These are phyloP conservation scores for Penicillium italicum DNA, from an alignment of 2,329 filamentous ascomycete species.

Conservation along the genomic window DNA sequence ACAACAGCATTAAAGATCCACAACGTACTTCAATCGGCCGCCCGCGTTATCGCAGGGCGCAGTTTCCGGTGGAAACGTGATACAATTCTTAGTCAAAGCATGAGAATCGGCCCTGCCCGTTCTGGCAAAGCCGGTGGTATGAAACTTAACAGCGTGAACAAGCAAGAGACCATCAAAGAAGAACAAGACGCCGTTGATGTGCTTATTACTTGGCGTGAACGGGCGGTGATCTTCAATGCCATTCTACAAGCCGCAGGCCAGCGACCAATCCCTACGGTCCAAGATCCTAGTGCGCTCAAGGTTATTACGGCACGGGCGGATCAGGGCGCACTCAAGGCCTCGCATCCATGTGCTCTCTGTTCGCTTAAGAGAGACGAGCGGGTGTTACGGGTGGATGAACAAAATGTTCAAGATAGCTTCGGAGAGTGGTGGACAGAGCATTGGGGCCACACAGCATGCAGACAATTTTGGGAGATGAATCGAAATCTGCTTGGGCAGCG, in stretches of 20 bases:
- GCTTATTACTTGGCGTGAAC: constrained; percentile 68
- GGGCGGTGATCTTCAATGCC: constrained; percentile 70
- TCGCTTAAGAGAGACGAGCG: constrained; percentile 85
- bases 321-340: constrained; percentile 68
- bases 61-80: constrained; percentile 90
- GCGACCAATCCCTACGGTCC: constrained; percentile 63
- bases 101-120: constrained; percentile 75
- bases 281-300: constrained; percentile 47
- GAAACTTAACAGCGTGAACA: constrained; percentile 86
- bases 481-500: constrained; percentile 66
- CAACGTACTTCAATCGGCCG: constrained; percentile 54
- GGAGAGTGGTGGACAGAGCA: constrained; percentile 96
- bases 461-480: constrained; percentile 80
- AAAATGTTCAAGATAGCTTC: constrained; percentile 78
- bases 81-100: constrained; percentile 75
- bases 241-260: constrained; percentile 45
- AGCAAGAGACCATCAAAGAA: constrained; percentile 74
- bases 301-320: constrained; percentile 59
- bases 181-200: constrained; percentile 80
- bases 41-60: constrained; percentile 78
- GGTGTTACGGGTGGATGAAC: constrained; percentile 66
- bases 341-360: constrained; percentile 77
- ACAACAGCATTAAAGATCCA: constrained; percentile 26
- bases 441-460: constrained; percentile 76
- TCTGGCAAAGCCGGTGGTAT: constrained; percentile 73